phyloP scores from a whole-genome alignment of 768 basidiomycete species.

The Cystobasidium ongulense region DNA sequence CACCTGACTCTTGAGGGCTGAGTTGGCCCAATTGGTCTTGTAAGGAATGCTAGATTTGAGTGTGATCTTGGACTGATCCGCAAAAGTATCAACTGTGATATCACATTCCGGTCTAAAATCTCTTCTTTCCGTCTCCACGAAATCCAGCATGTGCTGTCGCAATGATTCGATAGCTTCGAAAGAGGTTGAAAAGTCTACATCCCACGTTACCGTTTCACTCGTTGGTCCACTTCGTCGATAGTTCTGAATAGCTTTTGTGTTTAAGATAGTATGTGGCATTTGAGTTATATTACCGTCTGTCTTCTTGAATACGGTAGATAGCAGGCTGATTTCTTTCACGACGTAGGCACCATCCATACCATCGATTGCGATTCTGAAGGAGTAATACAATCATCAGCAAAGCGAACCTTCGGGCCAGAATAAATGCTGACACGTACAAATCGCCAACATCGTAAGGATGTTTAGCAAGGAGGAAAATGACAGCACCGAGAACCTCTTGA shows the following conservation, averaged over 20 bases:
- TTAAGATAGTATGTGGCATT: constrained; percentile 57
- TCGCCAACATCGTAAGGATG: constrained; percentile 78
- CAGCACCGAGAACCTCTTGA: constrained; percentile 70
- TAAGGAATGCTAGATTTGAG: constrained; percentile 76
- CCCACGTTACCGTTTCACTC: constrained; percentile 72
- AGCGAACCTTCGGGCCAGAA: not conserved
- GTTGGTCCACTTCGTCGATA: constrained; percentile 53
- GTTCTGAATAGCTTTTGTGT: constrained; percentile 47
- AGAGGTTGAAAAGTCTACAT: constrained; percentile 66
- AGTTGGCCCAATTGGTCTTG: constrained; percentile 77
- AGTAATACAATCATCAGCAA: not conserved
- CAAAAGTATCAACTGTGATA: constrained; percentile 24
- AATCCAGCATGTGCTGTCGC: constrained; percentile 68
- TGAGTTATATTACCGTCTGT: constrained; percentile 61
- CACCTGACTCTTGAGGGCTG: constrained; percentile 56
- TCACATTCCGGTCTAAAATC: constrained; percentile 11
- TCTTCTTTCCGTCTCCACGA: constrained; percentile 60
- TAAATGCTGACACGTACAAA: not conserved
- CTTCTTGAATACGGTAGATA: constrained; percentile 60
- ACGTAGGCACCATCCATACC: constrained; percentile 53
- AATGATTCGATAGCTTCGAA: constrained; percentile 74
- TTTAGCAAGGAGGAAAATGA: constrained; percentile 86
- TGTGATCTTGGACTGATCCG: constrained; percentile 63
- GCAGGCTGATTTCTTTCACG: constrained; percentile 77
- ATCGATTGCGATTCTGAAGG: constrained; percentile 52